Base-by-base conservation (phyloP, 257 asterid genomes). In the Forsythia viridissima region DNA sequence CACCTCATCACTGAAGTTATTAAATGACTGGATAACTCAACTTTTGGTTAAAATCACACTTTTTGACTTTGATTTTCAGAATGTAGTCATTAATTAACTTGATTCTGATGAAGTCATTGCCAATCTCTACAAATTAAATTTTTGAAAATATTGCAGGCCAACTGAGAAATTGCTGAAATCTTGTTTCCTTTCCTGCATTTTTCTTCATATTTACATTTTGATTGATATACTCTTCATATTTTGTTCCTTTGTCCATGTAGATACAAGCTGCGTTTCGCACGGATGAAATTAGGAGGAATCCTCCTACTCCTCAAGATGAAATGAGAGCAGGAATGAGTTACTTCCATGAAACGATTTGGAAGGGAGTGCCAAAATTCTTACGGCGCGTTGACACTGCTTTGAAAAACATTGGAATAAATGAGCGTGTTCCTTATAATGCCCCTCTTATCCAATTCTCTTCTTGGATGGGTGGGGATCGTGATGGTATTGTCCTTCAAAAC, bases 401-500 rank as follows among this genome's bases (percentile, higher is more conserved):
- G 88, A 94, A 94, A 86, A 94, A 92, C 89, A 89, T 94, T 30
- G 98, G 98, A 72, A 88, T 94, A 82, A 89, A 94, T 52, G 98
- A 92, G 80, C 96, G 98, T 12, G 91, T 94, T 86, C 98, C 98
- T 15, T 91, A 94, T 80, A 91, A 94, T 87, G 98, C 97, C 41
- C 98, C 97, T 76, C 89, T 91, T 71, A 94, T 94, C 76, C 98
- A 94, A 51, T 94, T 94, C 76, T 94, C 98, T 61, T 94, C 98
- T 68, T 94, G 98, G 98, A 94, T 94, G 98, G 98, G 98, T 24
- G 98, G 98, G 11, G 98, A 94, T 80, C 98, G 98, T 77, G 98
- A 94, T 36, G 98, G 98, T 94, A 91, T 52, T 24, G 6, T 36
- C 85, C 77, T 73, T 71, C 57, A 9, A 8, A 24, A 30, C 39